Percentiles rank a stretch among this genome's conserved stretches.
Evolutionary conservation across 2,329 filamentous ascomycete genomes (phyloP).

Genomic region (Colletotrichum liaoningense): DNA sequence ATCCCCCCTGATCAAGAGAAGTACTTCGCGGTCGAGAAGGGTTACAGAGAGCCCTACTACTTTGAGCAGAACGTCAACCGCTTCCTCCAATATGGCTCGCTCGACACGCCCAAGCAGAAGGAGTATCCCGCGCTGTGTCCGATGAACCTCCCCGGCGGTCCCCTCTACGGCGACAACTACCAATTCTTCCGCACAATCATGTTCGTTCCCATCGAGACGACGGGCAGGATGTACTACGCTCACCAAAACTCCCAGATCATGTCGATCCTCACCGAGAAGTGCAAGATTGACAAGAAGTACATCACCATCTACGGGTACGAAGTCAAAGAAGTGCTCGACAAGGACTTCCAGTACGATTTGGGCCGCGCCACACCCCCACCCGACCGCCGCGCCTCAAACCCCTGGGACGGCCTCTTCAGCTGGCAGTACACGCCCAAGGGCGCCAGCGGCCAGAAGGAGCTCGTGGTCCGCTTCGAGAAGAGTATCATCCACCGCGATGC

Average conservation of each 20-base stretch:
- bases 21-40: background rate
- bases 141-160: background rate
- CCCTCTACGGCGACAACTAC: slow-evolving; percentile 1
- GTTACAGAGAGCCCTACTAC: slow-evolving; percentile 1
- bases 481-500: slow-evolving; percentile 42
- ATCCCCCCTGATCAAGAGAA: background rate
- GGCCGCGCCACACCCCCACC: slow-evolving; percentile 5
- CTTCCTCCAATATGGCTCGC: slow-evolving; percentile 17
- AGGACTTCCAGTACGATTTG: slow-evolving; percentile 2
- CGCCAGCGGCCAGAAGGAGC: slow-evolving; percentile 3
- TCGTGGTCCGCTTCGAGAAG: slow-evolving; percentile 32
- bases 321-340: background rate
- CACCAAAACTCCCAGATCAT: background rate
- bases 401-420: slow-evolving; percentile 24
- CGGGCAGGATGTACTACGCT: slow-evolving; percentile 1
- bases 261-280: slow-evolving; percentile 1
- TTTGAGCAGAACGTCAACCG: slow-evolving; percentile 23
- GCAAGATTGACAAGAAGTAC: slow-evolving; percentile 12
- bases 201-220: slow-evolving; percentile 8
- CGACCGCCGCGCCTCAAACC: background rate
- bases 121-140: slow-evolving; percentile 12
- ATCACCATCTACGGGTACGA: slow-evolving; percentile 23
- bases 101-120: background rate
- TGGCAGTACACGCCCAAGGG: slow-evolving; percentile 31
- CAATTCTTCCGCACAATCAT: slow-evolving; percentile 28